phyloP scores from a whole-genome alignment of 495 filamentous ascomycete genomes.

The Lindgomyces ingoldianus region DNA sequence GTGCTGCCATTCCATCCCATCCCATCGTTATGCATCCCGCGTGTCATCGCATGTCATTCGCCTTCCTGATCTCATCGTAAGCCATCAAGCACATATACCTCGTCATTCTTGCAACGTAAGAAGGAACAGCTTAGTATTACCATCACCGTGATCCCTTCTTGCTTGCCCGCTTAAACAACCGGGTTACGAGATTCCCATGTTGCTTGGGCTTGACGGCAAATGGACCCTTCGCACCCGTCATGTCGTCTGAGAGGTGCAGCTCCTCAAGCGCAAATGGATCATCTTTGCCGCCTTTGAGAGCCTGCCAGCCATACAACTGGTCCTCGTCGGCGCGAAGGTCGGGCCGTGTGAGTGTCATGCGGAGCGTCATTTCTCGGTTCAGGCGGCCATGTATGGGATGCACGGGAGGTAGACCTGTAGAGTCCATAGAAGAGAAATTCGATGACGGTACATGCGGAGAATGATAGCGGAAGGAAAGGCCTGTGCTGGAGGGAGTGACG shows the following conservation, averaged over 20 bases:
- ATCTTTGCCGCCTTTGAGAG: conserved; percentile 38
- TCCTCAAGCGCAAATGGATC: conserved; percentile 58
- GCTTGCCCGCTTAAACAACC: conserved; percentile 34
- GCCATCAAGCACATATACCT: no score
- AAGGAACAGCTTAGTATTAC: no score
- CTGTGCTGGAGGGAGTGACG: conserved; percentile 29
- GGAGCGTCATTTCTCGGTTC: conserved; percentile 87
- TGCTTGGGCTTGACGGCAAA: conserved; percentile 45
- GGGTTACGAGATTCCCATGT: conserved; percentile 28
- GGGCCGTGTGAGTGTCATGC: conserved; percentile 89
- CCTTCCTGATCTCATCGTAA: no score
- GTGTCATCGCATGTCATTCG: background rate
- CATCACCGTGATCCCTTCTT: conserved; percentile 13
- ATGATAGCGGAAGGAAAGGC: conserved; percentile 29
- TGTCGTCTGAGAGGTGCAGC: conserved; percentile 51
- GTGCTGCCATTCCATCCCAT: background rate
- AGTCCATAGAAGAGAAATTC: conserved; percentile 51
- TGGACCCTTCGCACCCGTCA: conserved; percentile 42
- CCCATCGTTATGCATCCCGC: background rate
- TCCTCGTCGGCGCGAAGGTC: conserved; percentile 74
- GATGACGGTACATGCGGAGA: conserved; percentile 25
- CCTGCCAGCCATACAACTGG: conserved; percentile 58
- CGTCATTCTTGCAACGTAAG: no score
- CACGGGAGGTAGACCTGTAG: conserved; percentile 17
- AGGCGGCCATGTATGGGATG: conserved; percentile 38